A percentile compares a stretch with the other conserved stretches of the same genome.
Evolutionary conservation across 805 yeast species (phyloP).

Genomic region (Cyberlindnera maritima): DNA sequence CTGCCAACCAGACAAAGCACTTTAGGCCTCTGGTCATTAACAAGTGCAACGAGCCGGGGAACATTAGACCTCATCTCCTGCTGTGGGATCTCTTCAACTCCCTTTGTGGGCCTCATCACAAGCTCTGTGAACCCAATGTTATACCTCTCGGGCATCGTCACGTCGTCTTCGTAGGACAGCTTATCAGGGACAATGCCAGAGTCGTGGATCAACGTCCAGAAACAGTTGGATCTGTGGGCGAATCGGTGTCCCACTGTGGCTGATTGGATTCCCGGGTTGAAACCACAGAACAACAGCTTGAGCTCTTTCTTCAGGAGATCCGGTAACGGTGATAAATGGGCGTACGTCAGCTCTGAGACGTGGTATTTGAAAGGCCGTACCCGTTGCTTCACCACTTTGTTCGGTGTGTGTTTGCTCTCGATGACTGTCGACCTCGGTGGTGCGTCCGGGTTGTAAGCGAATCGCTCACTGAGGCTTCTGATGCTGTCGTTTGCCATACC

Average conservation of each 20-base stretch:
- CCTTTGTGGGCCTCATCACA: slow-evolving; percentile 59
- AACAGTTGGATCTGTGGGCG: slow-evolving; percentile 66
- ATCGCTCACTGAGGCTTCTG: not conserved
- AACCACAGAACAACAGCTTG: slow-evolving; percentile 60
- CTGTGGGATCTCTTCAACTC: slow-evolving; percentile 50
- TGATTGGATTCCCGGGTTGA: slow-evolving; percentile 68
- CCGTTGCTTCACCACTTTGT: not conserved
- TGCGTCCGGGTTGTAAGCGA: slow-evolving; percentile 3
- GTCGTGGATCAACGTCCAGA: slow-evolving; percentile 63
- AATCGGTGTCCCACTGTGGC: slow-evolving; percentile 63
- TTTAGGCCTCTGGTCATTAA: slow-evolving; percentile 37
- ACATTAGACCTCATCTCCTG: slow-evolving; percentile 56
- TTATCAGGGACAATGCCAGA: slow-evolving; percentile 39
- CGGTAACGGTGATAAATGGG: slow-evolving; percentile 25
- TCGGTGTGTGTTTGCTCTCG: not conserved
- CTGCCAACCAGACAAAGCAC: slow-evolving; percentile 64
- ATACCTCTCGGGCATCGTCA: slow-evolving; percentile 34
- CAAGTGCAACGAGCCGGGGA: slow-evolving; percentile 45
- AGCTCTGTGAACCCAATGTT: slow-evolving; percentile 71
- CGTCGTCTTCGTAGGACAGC: slow-evolving; percentile 39
- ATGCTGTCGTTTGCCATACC: not conserved
- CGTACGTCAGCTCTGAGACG: slow-evolving; percentile 12
- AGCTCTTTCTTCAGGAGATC: slow-evolving; percentile 26
- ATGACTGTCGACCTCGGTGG: not conserved
- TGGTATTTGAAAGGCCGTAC: slow-evolving; percentile 11